phyloP scores from a whole-genome alignment of 2,329 filamentous ascomycete genomes.

The Scedosporium apiospermum region DNA sequence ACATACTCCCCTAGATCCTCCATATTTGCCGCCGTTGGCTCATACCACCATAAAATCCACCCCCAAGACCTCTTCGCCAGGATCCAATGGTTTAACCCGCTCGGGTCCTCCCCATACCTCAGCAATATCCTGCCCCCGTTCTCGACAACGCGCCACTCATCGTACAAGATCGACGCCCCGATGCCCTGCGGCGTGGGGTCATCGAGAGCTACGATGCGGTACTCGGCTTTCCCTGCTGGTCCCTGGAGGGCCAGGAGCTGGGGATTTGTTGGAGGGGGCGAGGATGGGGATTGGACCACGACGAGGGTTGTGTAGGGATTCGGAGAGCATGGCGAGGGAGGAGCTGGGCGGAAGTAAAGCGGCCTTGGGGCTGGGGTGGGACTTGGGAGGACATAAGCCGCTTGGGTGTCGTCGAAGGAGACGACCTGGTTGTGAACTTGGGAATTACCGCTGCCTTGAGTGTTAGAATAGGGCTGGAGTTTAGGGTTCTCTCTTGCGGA shows the following conservation, averaged over 20 bases:
- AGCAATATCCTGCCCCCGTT: neutral
- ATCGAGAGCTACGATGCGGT: neutral
- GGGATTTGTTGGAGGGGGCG: neutral
- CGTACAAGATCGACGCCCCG: neutral
- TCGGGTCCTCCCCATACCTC: neutral
- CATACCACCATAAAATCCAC: constrained; percentile 2
- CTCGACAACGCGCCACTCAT: neutral
- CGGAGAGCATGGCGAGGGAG: neutral
- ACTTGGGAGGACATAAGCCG: neutral
- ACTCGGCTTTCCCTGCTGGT: neutral
- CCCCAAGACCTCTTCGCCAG: neutral
- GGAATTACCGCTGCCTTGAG: neutral
- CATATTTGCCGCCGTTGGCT: neutral
- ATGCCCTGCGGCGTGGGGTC: neutral
- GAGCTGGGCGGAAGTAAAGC: neutral
- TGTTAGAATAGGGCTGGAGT: neutral
- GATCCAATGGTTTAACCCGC: neutral
- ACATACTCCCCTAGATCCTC: neutral
- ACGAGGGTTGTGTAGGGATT: neutral
- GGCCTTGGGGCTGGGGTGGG: neutral
- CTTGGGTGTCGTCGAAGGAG: neutral
- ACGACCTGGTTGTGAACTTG: neutral
- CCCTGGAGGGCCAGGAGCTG: neutral
- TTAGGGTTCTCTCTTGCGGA: neutral
- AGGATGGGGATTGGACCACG: neutral